Percentiles rank a stretch among this genome's conserved stretches.
Conservation (phyloP, 1,284 basidiomycete species). For the Naganishia cerealis region DNA sequence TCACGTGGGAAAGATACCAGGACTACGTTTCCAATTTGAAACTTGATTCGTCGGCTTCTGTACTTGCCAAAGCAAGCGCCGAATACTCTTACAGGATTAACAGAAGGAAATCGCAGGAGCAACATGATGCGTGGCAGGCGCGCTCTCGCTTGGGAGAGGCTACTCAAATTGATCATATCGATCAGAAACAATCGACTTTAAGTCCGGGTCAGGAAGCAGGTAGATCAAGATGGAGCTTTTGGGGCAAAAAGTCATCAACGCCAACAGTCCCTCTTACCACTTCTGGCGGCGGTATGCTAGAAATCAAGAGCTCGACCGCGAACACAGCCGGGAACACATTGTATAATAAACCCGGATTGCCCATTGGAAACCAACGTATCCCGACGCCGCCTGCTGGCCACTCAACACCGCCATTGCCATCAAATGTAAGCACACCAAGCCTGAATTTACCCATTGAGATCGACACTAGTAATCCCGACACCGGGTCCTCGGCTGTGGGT, state of each 20-base stretch:
- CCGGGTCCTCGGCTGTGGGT: slow-evolving; percentile 47
- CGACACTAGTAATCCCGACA: slow-evolving; percentile 2
- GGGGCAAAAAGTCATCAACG: slow-evolving; percentile 42
- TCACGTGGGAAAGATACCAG: slow-evolving; percentile 45
- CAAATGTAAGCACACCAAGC: slow-evolving; percentile 2
- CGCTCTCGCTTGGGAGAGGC: slow-evolving; percentile 50
- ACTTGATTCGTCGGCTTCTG: slow-evolving; percentile 44
- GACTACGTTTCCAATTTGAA: slow-evolving; percentile 47
- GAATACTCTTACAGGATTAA: slow-evolving; percentile 36
- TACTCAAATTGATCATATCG: slow-evolving; percentile 34
- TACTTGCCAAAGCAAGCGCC: slow-evolving; percentile 41
- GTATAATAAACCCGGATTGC: not conserved
- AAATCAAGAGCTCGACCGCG: slow-evolving; percentile 43
- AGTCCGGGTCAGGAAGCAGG: slow-evolving; percentile 31
- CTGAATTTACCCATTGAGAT: slow-evolving; percentile 5
- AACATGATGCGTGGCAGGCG: slow-evolving; percentile 42
- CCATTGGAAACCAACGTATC: not conserved
- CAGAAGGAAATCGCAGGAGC: slow-evolving; percentile 32
- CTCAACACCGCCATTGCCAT: slow-evolving; percentile 24
- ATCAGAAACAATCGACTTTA: not conserved
- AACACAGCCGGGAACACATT: slow-evolving; percentile 4
- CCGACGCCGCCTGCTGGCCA: slow-evolving; percentile 16
- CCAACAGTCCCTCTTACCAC: slow-evolving; percentile 46
- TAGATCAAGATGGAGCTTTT: slow-evolving; percentile 48
- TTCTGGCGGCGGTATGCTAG: slow-evolving; percentile 50